Conservation (phyloP, 768 basidiomycete genomes). For the Pleurotus pulmonarius region DNA sequence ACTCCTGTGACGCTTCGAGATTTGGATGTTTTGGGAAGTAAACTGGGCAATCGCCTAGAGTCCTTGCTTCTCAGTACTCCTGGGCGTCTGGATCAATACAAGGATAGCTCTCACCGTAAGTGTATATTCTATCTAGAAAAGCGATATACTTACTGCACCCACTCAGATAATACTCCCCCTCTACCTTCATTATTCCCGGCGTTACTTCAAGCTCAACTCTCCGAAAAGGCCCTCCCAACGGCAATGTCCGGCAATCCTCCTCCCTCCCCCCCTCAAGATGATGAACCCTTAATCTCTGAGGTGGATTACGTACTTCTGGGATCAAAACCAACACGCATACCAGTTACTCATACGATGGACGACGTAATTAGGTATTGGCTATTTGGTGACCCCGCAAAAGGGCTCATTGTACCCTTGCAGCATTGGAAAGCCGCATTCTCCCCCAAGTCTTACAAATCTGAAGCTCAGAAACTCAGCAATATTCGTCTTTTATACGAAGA, state of each 20-base stretch:
- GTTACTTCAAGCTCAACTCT: not conserved
- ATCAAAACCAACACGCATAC: slow-evolving; percentile 9
- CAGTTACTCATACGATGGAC: slow-evolving; percentile 13
- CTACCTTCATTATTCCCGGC: not conserved
- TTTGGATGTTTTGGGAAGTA: slow-evolving; percentile 3
- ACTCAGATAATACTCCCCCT: not conserved
- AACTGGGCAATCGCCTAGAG: not conserved
- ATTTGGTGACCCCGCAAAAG: slow-evolving; percentile 10
- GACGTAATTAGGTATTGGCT: slow-evolving; percentile 17
- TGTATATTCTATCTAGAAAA: not conserved
- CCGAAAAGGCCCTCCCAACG: not conserved
- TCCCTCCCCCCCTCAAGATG: not conserved
- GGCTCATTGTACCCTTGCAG: slow-evolving; percentile 11
- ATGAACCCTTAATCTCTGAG: not conserved
- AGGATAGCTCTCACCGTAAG: not conserved
- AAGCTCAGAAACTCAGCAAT: slow-evolving; percentile 9
- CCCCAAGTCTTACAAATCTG: slow-evolving; percentile 3
- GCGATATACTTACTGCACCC: not conserved
- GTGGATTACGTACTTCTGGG: not conserved
- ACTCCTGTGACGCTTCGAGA: slow-evolving; percentile 8
- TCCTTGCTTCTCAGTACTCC: not conserved
- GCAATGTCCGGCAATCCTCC: not conserved
- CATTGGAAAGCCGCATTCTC: slow-evolving; percentile 11
- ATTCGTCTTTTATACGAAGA: slow-evolving; percentile 5
- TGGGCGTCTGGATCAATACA: not conserved